phyloP scores from a whole-genome alignment of 306 rosid species.

The Notholithocarpus densiflorus region DNA sequence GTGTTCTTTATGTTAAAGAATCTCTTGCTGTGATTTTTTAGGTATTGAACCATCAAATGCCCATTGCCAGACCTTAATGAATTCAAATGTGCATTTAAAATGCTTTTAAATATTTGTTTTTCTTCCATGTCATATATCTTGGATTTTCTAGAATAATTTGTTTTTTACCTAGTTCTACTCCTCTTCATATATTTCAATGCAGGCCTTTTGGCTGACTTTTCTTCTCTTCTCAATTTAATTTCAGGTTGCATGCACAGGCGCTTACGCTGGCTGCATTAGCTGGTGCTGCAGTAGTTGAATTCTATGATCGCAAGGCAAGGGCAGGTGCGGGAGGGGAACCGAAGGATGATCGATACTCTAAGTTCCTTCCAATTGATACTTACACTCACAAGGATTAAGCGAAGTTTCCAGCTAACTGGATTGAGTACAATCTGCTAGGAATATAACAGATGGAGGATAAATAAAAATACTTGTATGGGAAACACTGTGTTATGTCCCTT shows the following conservation, averaged over 20 bases:
- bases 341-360: conserved; percentile 44
- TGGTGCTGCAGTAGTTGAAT: conserved; percentile 86
- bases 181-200: not conserved
- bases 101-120: not conserved
- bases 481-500: not conserved
- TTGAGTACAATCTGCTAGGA: not conserved
- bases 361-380: conserved; percentile 40
- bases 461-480: not conserved
- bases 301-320: conserved; percentile 51
- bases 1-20: not conserved
- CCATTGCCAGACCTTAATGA: not conserved
- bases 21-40: not conserved
- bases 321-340: not conserved
- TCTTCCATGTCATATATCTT: not conserved
- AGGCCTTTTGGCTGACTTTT: conserved; percentile 5
- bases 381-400: conserved; percentile 42
- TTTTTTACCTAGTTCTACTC: not conserved
- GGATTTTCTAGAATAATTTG: too few species aligned
- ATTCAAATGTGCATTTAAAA: not conserved
- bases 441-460: not conserved
- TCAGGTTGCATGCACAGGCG: conserved; percentile 97
- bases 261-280: conserved; percentile 83
- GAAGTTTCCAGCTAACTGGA: too few species aligned
- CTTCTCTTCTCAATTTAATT: not conserved
- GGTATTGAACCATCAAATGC: not conserved